A percentile compares a stretch with the other conserved stretches of the same genome.
These are phyloP conservation scores for Epichloe uncinata DNA, from an alignment of 2,329 filamentous ascomycete genomes.

Conservation along the genomic window DNA sequence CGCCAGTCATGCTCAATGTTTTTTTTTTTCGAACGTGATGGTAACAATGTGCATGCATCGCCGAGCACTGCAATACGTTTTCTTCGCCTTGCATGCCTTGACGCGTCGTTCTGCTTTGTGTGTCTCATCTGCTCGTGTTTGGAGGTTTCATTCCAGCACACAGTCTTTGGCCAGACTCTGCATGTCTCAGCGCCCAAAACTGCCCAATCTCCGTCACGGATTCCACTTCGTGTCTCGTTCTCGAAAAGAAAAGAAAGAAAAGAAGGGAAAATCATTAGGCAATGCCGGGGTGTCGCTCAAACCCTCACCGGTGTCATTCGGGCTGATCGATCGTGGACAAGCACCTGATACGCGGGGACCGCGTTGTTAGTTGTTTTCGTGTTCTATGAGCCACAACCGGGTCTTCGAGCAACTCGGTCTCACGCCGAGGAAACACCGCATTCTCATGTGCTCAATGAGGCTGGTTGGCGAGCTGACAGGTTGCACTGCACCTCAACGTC, in stretches of 20 bases:
- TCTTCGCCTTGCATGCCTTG: background rate
- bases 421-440: background rate
- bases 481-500: background rate
- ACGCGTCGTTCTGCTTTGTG: background rate
- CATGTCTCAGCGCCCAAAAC: background rate
- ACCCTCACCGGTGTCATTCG: background rate
- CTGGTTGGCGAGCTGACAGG: background rate
- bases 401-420: background rate
- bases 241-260: too few relatives aligned
- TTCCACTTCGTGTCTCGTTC: background rate
- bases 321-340: background rate
- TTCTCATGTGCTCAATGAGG: background rate
- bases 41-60: background rate
- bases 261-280: too few relatives aligned
- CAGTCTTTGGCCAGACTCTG: background rate
- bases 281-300: background rate
- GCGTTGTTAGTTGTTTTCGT: background rate
- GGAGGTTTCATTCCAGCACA: slow-evolving; percentile 1
- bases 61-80: background rate
- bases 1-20: background rate
- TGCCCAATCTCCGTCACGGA: background rate
- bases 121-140: background rate
- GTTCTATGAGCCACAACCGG: background rate
- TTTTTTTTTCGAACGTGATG: background rate
- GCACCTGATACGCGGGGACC: background rate